Evolutionary conservation across 2,329 filamentous ascomycete species (phyloP).

Genomic region (Aurifilum marmelostoma): DNA sequence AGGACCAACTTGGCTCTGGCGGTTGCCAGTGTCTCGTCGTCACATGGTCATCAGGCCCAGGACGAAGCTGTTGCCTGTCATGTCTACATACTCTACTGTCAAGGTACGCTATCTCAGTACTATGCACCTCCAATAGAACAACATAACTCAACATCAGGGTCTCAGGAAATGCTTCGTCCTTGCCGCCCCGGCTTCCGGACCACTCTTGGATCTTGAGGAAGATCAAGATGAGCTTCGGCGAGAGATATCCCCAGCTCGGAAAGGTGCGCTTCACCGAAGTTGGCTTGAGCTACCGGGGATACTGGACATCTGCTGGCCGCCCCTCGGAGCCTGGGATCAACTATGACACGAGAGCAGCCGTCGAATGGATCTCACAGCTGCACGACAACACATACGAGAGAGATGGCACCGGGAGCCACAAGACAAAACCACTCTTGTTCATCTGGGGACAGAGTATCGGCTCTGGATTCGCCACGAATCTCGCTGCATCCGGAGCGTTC

Average conservation of each 20-base stretch:
- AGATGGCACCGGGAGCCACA: constrained; percentile 25
- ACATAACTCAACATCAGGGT: neutral
- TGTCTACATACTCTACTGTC: constrained; percentile 61
- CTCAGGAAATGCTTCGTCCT: constrained; percentile 62
- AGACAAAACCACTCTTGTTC: constrained; percentile 49
- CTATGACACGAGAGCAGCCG: constrained; percentile 66
- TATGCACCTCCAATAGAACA: too few relatives aligned
- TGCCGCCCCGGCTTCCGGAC: constrained; percentile 60
- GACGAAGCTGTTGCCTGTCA: constrained; percentile 28
- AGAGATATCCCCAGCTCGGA: constrained; percentile 33
- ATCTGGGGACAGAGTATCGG: constrained; percentile 82
- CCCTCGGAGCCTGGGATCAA: constrained; percentile 73
- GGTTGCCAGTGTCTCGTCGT: constrained; percentile 49
- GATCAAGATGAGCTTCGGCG: constrained; percentile 44
- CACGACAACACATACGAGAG: constrained; percentile 38
- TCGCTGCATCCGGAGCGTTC: constrained; percentile 49
- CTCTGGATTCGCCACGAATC: constrained; percentile 69
- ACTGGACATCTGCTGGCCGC: constrained; percentile 75
- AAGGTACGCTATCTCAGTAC: constrained; percentile 44
- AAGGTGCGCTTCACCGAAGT: constrained; percentile 50
- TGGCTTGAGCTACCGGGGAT: constrained; percentile 69
- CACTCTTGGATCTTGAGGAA: constrained; percentile 56
- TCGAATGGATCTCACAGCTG: constrained; percentile 61
- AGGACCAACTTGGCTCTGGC: constrained; percentile 67
- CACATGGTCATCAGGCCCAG: constrained; percentile 11